phyloP scores from a whole-genome alignment of 2,329 filamentous ascomycete species.

The Pestalotiopsis sp. region DNA sequence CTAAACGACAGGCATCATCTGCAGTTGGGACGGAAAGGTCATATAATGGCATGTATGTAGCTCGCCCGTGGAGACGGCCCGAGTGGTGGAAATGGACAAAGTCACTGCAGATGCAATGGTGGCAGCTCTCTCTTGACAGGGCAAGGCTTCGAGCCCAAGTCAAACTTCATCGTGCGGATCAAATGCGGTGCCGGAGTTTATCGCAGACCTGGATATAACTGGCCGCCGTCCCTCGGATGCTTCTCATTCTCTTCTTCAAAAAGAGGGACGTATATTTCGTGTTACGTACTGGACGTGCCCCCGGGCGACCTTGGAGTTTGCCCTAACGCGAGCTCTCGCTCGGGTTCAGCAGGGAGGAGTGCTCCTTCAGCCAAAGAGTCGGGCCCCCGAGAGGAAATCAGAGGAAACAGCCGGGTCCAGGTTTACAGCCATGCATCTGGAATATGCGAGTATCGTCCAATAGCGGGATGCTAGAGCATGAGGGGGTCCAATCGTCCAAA shows the following conservation, averaged over 20 bases:
- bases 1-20: not conserved
- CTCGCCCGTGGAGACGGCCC: not conserved
- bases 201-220: not conserved
- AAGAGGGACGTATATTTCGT: not conserved
- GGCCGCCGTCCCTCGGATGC: not conserved
- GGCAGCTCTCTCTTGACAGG: not conserved
- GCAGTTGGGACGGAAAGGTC: not conserved
- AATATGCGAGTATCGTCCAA: not conserved
- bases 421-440: constrained; percentile 1
- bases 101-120: not conserved
- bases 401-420: constrained; percentile 11
- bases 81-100: not conserved
- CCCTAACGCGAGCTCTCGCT: not conserved
- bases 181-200: not conserved
- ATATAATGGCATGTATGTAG: not conserved
- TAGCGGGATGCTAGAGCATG: not conserved
- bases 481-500: not conserved
- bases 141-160: not conserved
- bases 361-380: not conserved
- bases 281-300: not conserved
- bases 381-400: not conserved
- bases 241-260: not conserved
- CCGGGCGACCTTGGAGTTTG: not conserved
- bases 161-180: not conserved
- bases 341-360: not conserved